Evolutionary conservation across 2,329 filamentous ascomycete genomes (phyloP).

Genomic region (Beauveria pseudobassiana): DNA sequence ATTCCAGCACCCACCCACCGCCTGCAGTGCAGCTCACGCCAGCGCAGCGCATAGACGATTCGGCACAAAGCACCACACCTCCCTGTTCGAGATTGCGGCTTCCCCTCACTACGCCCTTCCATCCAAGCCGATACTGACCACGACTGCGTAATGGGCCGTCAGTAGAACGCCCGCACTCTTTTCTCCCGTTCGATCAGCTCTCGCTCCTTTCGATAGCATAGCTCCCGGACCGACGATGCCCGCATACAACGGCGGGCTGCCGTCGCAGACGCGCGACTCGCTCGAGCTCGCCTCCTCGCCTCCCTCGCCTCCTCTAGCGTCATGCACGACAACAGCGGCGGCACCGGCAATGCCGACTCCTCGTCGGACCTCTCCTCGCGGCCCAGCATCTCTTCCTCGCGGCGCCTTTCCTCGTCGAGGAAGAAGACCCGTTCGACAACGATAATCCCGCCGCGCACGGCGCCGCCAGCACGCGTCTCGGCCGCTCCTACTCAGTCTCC

Average conservation of each 20-base stretch:
- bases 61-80: neutral
- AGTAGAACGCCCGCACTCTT: neutral
- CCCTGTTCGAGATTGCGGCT: neutral
- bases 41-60: neutral
- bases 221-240: neutral
- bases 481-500: slow-evolving; percentile 77
- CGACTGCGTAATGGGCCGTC: neutral
- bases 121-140: neutral
- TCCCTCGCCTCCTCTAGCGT: slow-evolving; percentile 80
- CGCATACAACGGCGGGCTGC: slow-evolving; percentile 23
- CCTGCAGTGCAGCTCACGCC: neutral
- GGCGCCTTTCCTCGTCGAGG: slow-evolving; percentile 76
- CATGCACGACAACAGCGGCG: slow-evolving; percentile 41
- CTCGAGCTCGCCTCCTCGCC: slow-evolving; percentile 94
- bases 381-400: slow-evolving; percentile 87
- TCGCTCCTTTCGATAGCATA: neutral
- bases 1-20: neutral
- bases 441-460: slow-evolving; percentile 42
- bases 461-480: slow-evolving; percentile 18
- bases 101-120: neutral
- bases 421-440: slow-evolving; percentile 66
- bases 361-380: slow-evolving; percentile 60
- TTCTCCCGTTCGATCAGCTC: no score
- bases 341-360: slow-evolving; percentile 16
- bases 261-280: slow-evolving; percentile 66